Evolutionary conservation across 345 rosid species (phyloP).

Genomic region (Aquilaria malaccensis): DNA sequence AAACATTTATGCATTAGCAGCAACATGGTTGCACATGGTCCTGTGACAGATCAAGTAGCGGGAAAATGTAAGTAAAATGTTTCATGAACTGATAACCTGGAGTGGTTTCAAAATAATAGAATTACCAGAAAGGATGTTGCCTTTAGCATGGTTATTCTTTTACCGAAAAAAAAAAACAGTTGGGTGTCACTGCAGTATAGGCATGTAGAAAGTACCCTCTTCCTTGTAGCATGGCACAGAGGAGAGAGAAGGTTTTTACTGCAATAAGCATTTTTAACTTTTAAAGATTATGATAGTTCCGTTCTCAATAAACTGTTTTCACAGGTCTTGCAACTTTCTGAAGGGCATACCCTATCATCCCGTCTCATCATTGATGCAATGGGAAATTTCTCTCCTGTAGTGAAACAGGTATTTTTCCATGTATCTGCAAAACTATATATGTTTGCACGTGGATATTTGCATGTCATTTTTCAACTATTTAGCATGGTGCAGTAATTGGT

Average conservation of each 20-base stretch:
- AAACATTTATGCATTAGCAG: not conserved
- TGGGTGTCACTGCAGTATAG: not conserved
- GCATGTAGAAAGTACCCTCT: not conserved
- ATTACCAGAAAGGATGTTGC: not conserved
- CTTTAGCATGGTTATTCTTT: not conserved
- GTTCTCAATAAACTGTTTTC: not conserved
- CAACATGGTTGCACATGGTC: not conserved
- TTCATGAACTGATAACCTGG: not conserved
- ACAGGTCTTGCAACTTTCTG: constrained; percentile 65
- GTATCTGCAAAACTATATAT: constrained; percentile 4
- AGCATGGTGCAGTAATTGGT: not conserved
- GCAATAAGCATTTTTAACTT: no score
- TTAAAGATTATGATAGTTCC: no score
- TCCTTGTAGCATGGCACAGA: not conserved
- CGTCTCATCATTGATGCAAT: constrained; percentile 79
- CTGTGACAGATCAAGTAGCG: not conserved
- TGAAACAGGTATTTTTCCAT: constrained; percentile 59
- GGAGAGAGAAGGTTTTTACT: not conserved
- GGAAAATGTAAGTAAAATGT: not conserved
- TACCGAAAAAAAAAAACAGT: no score
- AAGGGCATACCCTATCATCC: constrained; percentile 56
- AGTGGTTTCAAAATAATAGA: not conserved
- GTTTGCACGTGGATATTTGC: not conserved
- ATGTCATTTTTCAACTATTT: not conserved
- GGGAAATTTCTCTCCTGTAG: constrained; percentile 93